phyloP scores from a whole-genome alignment of 768 basidiomycete species.

The Boletus barrowsii region DNA sequence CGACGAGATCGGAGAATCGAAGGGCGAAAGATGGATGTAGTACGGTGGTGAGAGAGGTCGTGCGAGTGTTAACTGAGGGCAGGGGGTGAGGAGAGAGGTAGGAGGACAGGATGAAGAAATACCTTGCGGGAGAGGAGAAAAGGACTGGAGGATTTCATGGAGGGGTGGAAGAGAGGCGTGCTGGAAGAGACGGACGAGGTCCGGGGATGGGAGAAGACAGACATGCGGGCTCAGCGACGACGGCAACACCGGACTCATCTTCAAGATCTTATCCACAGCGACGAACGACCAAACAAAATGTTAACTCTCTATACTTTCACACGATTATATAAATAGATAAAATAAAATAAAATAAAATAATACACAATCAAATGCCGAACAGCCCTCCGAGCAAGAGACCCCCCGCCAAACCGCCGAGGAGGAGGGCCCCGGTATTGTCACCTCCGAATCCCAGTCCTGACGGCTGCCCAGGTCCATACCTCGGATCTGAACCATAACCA shows the following conservation, averaged over 20 bases:
- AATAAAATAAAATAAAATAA: conserved; percentile 7
- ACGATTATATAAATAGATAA: conserved; percentile 7
- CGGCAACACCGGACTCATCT: conserved; percentile 57
- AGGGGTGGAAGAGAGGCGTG: conserved; percentile 63
- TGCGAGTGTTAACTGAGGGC: conserved; percentile 71
- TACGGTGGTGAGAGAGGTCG: conserved; percentile 66
- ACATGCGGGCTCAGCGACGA: conserved; percentile 80
- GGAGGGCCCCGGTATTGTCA: conserved; percentile 9
- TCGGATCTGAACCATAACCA: neutral
- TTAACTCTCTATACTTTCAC: neutral
- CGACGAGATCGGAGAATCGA: conserved; percentile 72
- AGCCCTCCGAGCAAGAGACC: conserved; percentile 49
- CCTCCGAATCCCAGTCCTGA: neutral
- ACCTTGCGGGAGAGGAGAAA: conserved; percentile 83
- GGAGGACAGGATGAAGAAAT: conserved; percentile 15
- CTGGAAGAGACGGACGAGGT: conserved; percentile 60
- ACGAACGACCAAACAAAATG: too few relatives aligned
- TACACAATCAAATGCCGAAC: conserved; percentile 31
- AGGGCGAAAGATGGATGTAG: conserved; percentile 70
- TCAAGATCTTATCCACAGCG: too few relatives aligned
- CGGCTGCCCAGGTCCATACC: neutral
- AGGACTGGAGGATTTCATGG: conserved; percentile 75
- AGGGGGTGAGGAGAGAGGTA: conserved; percentile 1
- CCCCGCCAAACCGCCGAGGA: conserved; percentile 47
- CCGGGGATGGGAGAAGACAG: conserved; percentile 67